phyloP scores from a whole-genome alignment of 441 rosid species.

The Syzygium syzygioides region DNA sequence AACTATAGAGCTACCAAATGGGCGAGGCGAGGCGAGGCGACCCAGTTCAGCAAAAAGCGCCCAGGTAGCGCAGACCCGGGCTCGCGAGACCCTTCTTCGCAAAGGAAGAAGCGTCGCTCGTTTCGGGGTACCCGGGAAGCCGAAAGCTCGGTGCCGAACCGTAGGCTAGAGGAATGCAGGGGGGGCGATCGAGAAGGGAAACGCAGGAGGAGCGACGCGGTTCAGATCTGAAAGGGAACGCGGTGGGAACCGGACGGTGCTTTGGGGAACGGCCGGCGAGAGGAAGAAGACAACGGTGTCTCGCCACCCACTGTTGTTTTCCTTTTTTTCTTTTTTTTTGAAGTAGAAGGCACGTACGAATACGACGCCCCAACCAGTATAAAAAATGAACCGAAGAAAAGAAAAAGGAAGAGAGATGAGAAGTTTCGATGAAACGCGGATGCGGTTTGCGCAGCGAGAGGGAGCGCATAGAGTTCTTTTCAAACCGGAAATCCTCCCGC shows the following conservation, averaged over 20 bases:
- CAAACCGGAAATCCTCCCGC: not conserved
- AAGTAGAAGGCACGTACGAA: not conserved
- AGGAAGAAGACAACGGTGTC: not conserved
- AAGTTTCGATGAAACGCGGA: not conserved
- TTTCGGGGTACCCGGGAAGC: not conserved
- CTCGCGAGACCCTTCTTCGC: not conserved
- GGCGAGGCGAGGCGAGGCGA: not conserved
- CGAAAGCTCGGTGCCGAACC: not conserved
- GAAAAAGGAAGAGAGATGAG: fast-evolving
- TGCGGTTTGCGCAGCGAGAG: not conserved
- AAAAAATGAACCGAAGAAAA: fast-evolving
- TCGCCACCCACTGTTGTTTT: not conserved
- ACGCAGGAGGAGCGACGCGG: not conserved
- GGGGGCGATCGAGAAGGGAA: not conserved
- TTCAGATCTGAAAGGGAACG: not conserved
- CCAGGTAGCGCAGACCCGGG: not conserved
- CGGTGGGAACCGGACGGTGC: not conserved
- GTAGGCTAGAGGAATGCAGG: not conserved
- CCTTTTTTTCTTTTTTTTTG: not conserved
- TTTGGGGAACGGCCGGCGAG: not conserved
- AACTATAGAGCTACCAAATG: too few relatives aligned
- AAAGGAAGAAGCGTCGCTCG: not conserved
- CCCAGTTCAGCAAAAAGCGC: not conserved
- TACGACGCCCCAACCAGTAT: not conserved
- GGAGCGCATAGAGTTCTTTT: not conserved